A percentile compares a stretch with the other conserved stretches of the same genome.
Evolutionary conservation across 2,329 filamentous ascomycete genomes (phyloP).

Genomic region (Pseudogymnoascus sp.): DNA sequence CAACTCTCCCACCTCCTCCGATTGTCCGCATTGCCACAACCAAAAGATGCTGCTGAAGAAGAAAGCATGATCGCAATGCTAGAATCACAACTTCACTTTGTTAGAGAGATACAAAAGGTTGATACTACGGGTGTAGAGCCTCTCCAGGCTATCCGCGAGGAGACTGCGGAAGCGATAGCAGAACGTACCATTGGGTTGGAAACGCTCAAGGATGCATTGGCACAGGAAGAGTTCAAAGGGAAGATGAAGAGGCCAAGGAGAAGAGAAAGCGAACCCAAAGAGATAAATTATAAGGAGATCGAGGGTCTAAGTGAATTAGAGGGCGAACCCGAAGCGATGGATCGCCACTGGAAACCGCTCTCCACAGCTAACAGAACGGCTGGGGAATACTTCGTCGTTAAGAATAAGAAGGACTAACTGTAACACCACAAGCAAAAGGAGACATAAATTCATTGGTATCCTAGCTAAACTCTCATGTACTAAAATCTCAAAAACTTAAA

Average conservation of each 20-base stretch:
- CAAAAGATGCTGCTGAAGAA: constrained; percentile 54
- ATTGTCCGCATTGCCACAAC: constrained; percentile 76
- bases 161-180: constrained; percentile 47
- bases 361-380: constrained; percentile 25
- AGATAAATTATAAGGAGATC: constrained; percentile 15
- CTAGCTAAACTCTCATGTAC: constrained; percentile 4
- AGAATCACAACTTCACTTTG: constrained; percentile 78
- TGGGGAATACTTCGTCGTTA: constrained; percentile 30
- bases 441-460: constrained; percentile 7
- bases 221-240: constrained; percentile 52
- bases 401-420: constrained; percentile 21
- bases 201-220: constrained; percentile 47
- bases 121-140: constrained; percentile 66
- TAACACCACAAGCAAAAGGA: constrained; percentile 5
- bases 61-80: constrained; percentile 63
- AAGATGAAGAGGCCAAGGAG: constrained; percentile 23
- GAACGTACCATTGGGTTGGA: constrained; percentile 52
- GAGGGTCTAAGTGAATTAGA: constrained; percentile 22
- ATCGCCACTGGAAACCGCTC: constrained; percentile 24
- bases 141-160: constrained; percentile 71
- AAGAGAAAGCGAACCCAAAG: constrained; percentile 12
- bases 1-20: constrained; percentile 60
- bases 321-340: neutral
- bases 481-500: neutral
- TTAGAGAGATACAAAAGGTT: constrained; percentile 74